Evolutionary conservation across 192 early-diverging fungal genomes (phyloP), one percentile per base, ranked within the genome.

Genomic region (Backusella psychrophila): DNA sequence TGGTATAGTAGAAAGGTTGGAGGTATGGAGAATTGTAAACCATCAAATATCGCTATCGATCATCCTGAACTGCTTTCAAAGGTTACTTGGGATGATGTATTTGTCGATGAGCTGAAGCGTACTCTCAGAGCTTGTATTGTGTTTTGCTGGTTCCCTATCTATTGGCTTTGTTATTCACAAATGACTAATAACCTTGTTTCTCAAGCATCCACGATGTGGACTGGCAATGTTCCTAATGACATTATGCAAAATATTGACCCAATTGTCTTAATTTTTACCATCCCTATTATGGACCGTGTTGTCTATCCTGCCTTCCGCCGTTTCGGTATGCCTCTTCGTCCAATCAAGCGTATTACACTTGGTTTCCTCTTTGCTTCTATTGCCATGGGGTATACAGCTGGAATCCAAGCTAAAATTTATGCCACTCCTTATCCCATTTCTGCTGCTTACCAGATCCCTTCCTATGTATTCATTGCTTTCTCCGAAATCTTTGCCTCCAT

Each of bases 401-500:
- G 86, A 44, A 73, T 93, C 35, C 93, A 94, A 73, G 77, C 83
- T 41, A 66, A 82, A 49, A 86, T 94, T 34, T 93, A 93, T 84
- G n/a, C n/a, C 26, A 86, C 83, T 21, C 89, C 90, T 26, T 87
- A 88, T 73, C 36, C 8, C 9, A 49, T 93, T 19, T 87, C 84
- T 23, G 87, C 88, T 36, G 85, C 69, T 36, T 80, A 79, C 71
- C 90, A 91, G 78, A 67, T 90, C 33, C 89, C 86, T 3, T 78
- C 87, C 0, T 92, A 90, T 76, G 71, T 88, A 36, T 82, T 93
- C 39, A 87, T 90, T 72, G 91, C 83, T 23, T 80, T 88, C 46
- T 89, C 91, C 9, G 91, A 92, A 80, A 89, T 89, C 36, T 92
- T 92, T 80, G 89, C 91, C 4, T 91, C 90, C 6, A 85, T 89